Evolutionary conservation across 345 rosid genomes (phyloP), one percentile per base, ranked within the genome.

Genomic region (Eucalyptus erythrocorys): DNA sequence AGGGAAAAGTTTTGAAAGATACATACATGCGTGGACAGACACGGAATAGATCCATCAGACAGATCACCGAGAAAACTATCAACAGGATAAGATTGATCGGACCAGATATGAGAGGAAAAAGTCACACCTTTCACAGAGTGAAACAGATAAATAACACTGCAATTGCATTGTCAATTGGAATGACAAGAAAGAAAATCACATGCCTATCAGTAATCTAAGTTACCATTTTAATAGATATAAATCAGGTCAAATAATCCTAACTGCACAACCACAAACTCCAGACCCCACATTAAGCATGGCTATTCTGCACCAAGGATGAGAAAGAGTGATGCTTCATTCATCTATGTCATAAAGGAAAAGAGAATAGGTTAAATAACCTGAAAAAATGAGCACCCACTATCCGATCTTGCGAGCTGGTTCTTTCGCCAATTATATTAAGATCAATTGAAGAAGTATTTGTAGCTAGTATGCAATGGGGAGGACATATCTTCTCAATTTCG

Each of bases 361-460:
- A 34, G 79, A 24, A 42, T 4, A 76, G 37, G 85, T 48, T 19
- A 47, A 82, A 86, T 57, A 88, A 96, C 99, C 99, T 98, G 96
- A 98, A 98, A 94, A 98, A 98, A 88, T 96, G 99, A 49, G 99
- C 99, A 13, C 99, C 99, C 89, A 98, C 91, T 50, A 98, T 95
- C 85, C 98, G 98, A 91, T 94, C 97, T 89, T 96, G 93, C 34
- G 98, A 94, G 88, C 91, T 93, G 55, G 94, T 95, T 92, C 95
- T 97, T 89, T 95, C 96, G 50, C 99, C 99, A 88, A 97, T 89
- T 85, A 94, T 49, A 85, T 95, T 93, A 86, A 98, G 94, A 92
- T 96, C 98, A 59, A 97, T 95, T 9, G 98, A 94, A 85, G 99
- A 98, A 88, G 99, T 97, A 81, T 98, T 98, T 86, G 97, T 92